Conservation (phyloP, 2,329 filamentous ascomycete species). For the Dactylellina leptospora region DNA sequence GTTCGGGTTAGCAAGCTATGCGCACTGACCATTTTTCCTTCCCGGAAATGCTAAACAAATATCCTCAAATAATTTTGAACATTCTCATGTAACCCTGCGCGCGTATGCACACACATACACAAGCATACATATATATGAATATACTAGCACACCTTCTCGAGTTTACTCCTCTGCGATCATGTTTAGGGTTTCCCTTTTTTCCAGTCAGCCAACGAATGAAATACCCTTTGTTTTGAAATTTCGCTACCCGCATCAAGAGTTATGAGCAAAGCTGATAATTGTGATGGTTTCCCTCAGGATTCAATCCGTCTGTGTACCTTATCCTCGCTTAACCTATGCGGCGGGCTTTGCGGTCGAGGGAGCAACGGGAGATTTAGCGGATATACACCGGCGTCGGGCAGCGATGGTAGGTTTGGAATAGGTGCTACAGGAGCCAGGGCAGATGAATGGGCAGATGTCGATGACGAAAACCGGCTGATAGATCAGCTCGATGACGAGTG, state of each 20-base stretch:
- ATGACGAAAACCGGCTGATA: conserved; percentile 52
- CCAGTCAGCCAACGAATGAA: conserved; percentile 9
- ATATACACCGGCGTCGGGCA: conserved; percentile 15
- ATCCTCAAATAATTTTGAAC: not conserved
- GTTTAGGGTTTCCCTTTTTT: conserved; percentile 7
- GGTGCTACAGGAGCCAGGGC: not conserved
- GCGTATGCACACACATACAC: not conserved
- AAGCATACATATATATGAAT: conserved; percentile 17
- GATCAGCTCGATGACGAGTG: conserved; percentile 52
- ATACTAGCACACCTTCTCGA: no score
- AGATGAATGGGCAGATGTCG: conserved; percentile 43
- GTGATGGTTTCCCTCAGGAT: conserved; percentile 28
- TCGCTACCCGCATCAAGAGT: not conserved
- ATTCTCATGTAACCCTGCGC: conserved; percentile 22
- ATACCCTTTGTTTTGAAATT: conserved; percentile 1
- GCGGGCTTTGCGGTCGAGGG: conserved; percentile 22
- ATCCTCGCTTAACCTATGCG: conserved; percentile 19
- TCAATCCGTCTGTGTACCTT: conserved; percentile 32
- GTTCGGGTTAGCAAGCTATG: not conserved
- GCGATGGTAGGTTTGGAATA: conserved; percentile 25
- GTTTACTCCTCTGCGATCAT: conserved; percentile 8
- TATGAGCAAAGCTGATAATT: conserved; percentile 33
- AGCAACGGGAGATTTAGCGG: conserved; percentile 14
- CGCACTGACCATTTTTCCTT: not conserved
- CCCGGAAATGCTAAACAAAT: not conserved